Evolutionary conservation across 2,329 filamentous ascomycete genomes (phyloP).

Genomic region (Exophiala calicioides): DNA sequence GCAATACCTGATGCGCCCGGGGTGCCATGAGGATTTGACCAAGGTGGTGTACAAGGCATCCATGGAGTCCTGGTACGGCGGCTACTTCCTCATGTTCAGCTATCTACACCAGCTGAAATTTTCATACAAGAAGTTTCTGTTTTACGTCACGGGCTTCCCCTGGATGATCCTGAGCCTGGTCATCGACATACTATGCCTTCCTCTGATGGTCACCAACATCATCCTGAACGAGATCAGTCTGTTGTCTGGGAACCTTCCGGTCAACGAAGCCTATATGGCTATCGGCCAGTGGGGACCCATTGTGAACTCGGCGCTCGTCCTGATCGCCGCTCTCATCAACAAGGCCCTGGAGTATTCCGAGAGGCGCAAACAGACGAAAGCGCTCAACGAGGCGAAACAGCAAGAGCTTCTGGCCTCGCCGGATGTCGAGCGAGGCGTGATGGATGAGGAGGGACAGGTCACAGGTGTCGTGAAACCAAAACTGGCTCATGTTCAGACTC

Average conservation of each 20-base stretch:
- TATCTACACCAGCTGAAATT: conserved; percentile 24
- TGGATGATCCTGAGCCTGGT: conserved; percentile 31
- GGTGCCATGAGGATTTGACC: conserved; percentile 21
- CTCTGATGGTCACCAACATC: conserved; percentile 32
- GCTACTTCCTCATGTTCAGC: conserved; percentile 31
- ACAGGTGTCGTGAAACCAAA: conserved; percentile 25
- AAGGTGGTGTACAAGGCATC: conserved; percentile 32
- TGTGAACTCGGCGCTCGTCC: conserved; percentile 29
- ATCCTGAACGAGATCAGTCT: conserved; percentile 33
- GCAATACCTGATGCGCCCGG: conserved; percentile 25
- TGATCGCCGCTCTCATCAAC: conserved; percentile 33
- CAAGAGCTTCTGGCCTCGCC: neutral
- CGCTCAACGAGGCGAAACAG: conserved; percentile 2
- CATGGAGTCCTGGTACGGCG: conserved; percentile 31
- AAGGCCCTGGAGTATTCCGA: conserved; percentile 21
- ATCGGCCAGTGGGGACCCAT: conserved; percentile 35
- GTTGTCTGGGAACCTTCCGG: conserved; percentile 26
- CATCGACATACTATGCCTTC: conserved; percentile 30
- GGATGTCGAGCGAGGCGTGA: conserved; percentile 8
- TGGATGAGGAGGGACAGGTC: conserved; percentile 11
- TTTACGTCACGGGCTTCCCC: conserved; percentile 22
- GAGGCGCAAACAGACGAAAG: conserved; percentile 17
- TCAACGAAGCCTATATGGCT: conserved; percentile 29
- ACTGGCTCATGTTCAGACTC: conserved; percentile 23
- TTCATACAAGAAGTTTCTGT: conserved; percentile 11